phyloP scores from a whole-genome alignment of 2,329 filamentous ascomycete genomes.

The Hypoxylon sp. region DNA sequence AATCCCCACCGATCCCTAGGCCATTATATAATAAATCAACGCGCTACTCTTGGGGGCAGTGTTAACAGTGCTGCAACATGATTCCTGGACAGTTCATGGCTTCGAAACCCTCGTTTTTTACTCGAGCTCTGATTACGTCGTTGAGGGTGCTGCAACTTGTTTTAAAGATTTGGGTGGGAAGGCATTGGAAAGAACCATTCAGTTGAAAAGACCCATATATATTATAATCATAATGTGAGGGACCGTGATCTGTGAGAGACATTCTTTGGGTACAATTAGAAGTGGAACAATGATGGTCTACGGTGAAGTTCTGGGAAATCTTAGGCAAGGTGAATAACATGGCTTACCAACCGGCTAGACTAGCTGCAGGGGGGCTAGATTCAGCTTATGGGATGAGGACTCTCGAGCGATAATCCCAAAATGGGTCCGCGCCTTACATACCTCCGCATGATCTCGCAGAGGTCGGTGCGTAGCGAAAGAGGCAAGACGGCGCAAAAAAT shows the following conservation, averaged over 20 bases:
- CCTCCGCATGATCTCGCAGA: slow-evolving; percentile 18
- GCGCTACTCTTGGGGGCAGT: slow-evolving; percentile 69
- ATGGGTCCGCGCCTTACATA: slow-evolving; percentile 2
- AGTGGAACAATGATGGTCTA: slow-evolving; percentile 47
- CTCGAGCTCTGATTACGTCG: slow-evolving; percentile 66
- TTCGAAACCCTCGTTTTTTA: slow-evolving; percentile 63
- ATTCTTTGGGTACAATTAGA: slow-evolving; percentile 59
- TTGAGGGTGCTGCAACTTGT: not conserved
- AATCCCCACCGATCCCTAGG: not conserved
- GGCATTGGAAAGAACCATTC: not conserved
- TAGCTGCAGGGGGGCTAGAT: not conserved
- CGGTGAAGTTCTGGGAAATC: slow-evolving; percentile 64
- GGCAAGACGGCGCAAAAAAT: not conserved
- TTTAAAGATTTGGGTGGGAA: not conserved
- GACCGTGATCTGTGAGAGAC: slow-evolving; percentile 68
- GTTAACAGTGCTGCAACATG: slow-evolving; percentile 62
- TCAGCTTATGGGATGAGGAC: not conserved
- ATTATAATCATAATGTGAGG: slow-evolving; percentile 5
- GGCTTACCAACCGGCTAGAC: slow-evolving; percentile 53
- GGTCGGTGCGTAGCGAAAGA: slow-evolving; percentile 5
- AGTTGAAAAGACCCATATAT: not conserved
- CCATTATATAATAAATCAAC: slow-evolving; percentile 52
- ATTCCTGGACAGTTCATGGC: slow-evolving; percentile 60
- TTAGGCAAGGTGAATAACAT: slow-evolving; percentile 58
- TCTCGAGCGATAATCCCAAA: not conserved